These are phyloP conservation scores for Senna siamea DNA, from an alignment of 306 rosid species.

Conservation along the genomic window DNA sequence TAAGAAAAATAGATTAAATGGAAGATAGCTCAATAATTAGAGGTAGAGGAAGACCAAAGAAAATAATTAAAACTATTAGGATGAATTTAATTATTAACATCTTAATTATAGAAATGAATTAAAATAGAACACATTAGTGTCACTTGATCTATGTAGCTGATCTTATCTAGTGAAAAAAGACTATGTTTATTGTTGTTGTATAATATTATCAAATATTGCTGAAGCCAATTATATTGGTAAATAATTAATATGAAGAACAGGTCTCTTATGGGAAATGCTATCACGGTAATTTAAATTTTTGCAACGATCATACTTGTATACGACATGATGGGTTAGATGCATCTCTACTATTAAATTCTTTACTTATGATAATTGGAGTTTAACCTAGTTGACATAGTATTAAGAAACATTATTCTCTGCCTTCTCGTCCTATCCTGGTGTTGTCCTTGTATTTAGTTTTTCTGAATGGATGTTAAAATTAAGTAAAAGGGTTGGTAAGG, in stretches of 20 bases:
- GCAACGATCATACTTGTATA: background rate
- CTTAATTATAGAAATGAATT: too few species aligned
- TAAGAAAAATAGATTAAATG: too few species aligned
- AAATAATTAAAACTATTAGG: too few species aligned
- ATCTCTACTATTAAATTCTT: background rate
- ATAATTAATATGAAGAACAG: background rate
- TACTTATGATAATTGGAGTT: background rate
- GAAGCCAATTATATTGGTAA: background rate
- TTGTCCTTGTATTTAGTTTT: background rate
- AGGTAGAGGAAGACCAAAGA: too few species aligned
- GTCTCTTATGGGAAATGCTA: background rate
- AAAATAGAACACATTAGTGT: too few species aligned
- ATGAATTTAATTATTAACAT: too few species aligned
- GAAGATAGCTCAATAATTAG: too few species aligned
- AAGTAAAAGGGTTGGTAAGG: too few species aligned
- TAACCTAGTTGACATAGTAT: background rate
- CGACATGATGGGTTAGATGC: background rate
- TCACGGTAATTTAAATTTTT: background rate
- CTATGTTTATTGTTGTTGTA: too few species aligned
- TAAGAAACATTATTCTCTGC: background rate
- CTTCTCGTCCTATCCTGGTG: background rate
- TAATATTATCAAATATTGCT: background rate
- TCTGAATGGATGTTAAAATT: too few species aligned
- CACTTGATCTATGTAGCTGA: too few species aligned
- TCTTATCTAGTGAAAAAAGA: too few species aligned